These are phyloP conservation scores for Leptographium lundbergii DNA, from an alignment of 2,329 filamentous ascomycete species.

Conservation along the genomic window DNA sequence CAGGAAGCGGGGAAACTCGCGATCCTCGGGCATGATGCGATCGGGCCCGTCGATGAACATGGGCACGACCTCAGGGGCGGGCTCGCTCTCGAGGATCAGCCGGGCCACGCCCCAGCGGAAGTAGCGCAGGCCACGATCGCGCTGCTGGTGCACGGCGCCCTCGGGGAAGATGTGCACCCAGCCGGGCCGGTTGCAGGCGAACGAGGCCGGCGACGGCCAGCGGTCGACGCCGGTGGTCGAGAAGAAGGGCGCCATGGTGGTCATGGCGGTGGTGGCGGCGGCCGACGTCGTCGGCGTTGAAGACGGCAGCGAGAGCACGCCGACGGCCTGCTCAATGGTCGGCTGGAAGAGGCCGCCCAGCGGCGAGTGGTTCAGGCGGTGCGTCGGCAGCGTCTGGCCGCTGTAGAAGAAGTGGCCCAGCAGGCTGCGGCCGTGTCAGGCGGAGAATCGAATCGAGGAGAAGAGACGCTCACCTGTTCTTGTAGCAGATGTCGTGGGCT, in stretches of 20 bases:
- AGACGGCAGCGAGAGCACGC: slow-evolving; percentile 40
- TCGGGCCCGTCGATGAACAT: slow-evolving; percentile 93
- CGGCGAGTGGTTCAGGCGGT: slow-evolving; percentile 65
- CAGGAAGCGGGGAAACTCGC: slow-evolving; percentile 66
- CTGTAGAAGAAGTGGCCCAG: slow-evolving; percentile 71
- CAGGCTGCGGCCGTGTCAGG: too few relatives aligned
- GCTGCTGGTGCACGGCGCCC: slow-evolving; percentile 83
- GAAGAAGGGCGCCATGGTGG: slow-evolving; percentile 40
- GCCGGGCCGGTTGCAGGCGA: slow-evolving; percentile 53
- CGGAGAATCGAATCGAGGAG: too few relatives aligned
- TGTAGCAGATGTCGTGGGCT: slow-evolving; percentile 92
- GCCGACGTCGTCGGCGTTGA: neutral
- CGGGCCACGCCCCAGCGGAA: slow-evolving; percentile 97
- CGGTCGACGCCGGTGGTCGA: slow-evolving; percentile 54
- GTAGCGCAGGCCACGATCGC: slow-evolving; percentile 70
- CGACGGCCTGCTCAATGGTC: slow-evolving; percentile 73
- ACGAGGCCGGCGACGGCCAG: slow-evolving; percentile 61
- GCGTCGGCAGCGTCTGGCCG: slow-evolving; percentile 83
- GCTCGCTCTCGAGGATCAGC: slow-evolving; percentile 79
- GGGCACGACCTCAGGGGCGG: slow-evolving; percentile 72
- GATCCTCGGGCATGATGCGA: slow-evolving; percentile 73
- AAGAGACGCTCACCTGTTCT: slow-evolving; percentile 53
- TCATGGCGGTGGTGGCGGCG: slow-evolving; percentile 1
- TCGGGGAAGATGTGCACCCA: slow-evolving; percentile 98
- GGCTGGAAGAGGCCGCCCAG: slow-evolving; percentile 83